Conservation (phyloP, 179 eudicot genomes). For the Nepenthes alata region DNA sequence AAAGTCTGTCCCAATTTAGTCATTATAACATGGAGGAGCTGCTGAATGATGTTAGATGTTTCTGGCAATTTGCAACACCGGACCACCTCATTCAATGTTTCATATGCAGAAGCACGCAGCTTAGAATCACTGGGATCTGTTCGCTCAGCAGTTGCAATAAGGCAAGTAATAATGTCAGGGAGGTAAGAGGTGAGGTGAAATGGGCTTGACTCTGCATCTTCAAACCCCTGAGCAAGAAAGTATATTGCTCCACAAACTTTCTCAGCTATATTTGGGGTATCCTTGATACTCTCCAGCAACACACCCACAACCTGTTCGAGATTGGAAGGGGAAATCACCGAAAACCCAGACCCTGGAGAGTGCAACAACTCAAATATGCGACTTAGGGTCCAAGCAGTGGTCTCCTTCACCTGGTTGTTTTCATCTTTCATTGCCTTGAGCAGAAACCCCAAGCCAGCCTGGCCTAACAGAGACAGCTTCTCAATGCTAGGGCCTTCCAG, state of each 20-base stretch:
- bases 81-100: slow-evolving; percentile 79
- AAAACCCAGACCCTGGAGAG: slow-evolving; percentile 46
- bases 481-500: slow-evolving; percentile 78
- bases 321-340: slow-evolving; percentile 52
- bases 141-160: slow-evolving; percentile 57
- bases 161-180: slow-evolving; percentile 51
- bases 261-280: slow-evolving; percentile 74
- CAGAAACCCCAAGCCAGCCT: slow-evolving; percentile 54
- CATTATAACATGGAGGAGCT: slow-evolving; percentile 61
- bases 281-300: slow-evolving; percentile 60
- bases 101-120: slow-evolving; percentile 72
- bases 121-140: slow-evolving; percentile 56
- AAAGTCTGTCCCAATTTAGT: slow-evolving; percentile 50
- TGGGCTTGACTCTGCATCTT: slow-evolving; percentile 47
- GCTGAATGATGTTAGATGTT: slow-evolving; percentile 45
- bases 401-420: slow-evolving; percentile 80
- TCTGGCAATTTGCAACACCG: slow-evolving; percentile 59
- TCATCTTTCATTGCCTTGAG: slow-evolving; percentile 79
- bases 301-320: slow-evolving; percentile 46
- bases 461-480: slow-evolving; percentile 68
- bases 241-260: slow-evolving; percentile 86
- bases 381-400: slow-evolving; percentile 93
- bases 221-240: slow-evolving; percentile 81
- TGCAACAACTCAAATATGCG: slow-evolving; percentile 81
- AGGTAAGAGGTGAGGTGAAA: slow-evolving; percentile 56